These are phyloP conservation scores for Pholiota adiposa DNA, from an alignment of 1,284 basidiomycete genomes.

Conservation along the genomic window DNA sequence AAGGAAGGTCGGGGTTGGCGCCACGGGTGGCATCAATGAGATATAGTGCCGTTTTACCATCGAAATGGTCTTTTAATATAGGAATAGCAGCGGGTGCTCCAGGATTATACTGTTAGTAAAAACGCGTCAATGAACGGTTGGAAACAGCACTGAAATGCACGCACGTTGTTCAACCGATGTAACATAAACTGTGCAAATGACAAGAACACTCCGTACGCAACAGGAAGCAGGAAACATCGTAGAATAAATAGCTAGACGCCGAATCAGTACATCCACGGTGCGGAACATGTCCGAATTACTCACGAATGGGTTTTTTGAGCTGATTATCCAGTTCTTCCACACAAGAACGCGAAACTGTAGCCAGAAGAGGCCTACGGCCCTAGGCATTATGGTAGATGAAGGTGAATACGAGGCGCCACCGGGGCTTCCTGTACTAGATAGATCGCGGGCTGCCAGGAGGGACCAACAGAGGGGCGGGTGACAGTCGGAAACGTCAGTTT, in stretches of 20 bases:
- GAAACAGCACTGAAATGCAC: conserved; percentile 24
- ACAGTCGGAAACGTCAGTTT: not conserved
- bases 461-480: not conserved
- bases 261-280: conserved; percentile 14
- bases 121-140: not conserved
- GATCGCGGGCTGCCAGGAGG: not conserved
- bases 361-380: conserved; percentile 48
- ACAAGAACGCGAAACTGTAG: conserved; percentile 66
- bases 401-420: conserved; percentile 1
- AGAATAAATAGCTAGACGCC: conserved; percentile 59
- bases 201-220: conserved; percentile 73
- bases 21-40: conserved; percentile 65
- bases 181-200: conserved; percentile 66
- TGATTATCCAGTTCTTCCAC: conserved; percentile 78
- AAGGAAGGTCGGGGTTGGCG: conserved; percentile 48
- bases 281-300: conserved; percentile 31
- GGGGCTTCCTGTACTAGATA: conserved; percentile 5
- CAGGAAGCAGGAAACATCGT: conserved; percentile 69
- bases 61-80: conserved; percentile 53
- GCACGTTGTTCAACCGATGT: conserved; percentile 56
- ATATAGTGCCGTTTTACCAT: conserved; percentile 54
- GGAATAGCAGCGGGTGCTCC: conserved; percentile 58
- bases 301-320: conserved; percentile 67
- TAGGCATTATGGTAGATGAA: conserved; percentile 13
- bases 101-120: conserved; percentile 57